phyloP scores from a whole-genome alignment of 2,329 filamentous ascomycete genomes.

The Rhynchosporium graminicola region DNA sequence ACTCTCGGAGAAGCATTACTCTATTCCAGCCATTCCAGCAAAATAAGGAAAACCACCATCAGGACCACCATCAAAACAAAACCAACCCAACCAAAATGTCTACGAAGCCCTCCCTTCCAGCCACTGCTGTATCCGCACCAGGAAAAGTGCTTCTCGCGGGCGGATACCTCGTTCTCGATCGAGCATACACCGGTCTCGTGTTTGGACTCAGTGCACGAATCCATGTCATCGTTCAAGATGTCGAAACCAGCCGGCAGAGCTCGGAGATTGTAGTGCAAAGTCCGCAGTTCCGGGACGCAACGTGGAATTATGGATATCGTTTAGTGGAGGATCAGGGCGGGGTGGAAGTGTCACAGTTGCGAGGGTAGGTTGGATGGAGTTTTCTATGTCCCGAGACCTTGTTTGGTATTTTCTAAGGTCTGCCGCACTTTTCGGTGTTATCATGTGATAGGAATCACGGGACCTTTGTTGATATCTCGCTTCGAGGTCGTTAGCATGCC shows the following conservation, averaged over 20 bases:
- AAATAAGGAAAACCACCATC: background rate
- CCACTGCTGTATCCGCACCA: conserved; percentile 72
- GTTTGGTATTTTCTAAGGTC: conserved; percentile 3
- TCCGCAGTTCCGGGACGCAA: conserved; percentile 84
- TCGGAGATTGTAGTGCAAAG: conserved; percentile 82
- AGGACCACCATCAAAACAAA: conserved; percentile 12
- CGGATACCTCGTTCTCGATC: conserved; percentile 92
- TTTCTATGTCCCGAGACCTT: conserved; percentile 16
- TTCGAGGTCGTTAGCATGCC: background rate
- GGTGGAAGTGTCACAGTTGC: conserved; percentile 76
- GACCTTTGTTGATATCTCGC: conserved; percentile 5
- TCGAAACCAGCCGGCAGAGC: conserved; percentile 59
- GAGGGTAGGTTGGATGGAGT: conserved; percentile 58
- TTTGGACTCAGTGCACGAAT: conserved; percentile 69
- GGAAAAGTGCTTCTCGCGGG: conserved; percentile 95
- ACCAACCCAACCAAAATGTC: background rate
- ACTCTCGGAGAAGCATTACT: no score
- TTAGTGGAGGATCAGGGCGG: conserved; percentile 72
- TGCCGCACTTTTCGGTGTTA: conserved; percentile 18
- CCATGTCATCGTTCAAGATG: conserved; percentile 61
- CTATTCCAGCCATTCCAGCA: background rate
- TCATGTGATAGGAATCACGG: conserved; percentile 21
- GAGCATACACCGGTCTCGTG: conserved; percentile 75
- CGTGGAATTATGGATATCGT: conserved; percentile 85
- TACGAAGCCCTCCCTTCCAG: conserved; percentile 4